phyloP scores from a whole-genome alignment of 2,329 filamentous ascomycete species.

The Colletotrichum melonis region DNA sequence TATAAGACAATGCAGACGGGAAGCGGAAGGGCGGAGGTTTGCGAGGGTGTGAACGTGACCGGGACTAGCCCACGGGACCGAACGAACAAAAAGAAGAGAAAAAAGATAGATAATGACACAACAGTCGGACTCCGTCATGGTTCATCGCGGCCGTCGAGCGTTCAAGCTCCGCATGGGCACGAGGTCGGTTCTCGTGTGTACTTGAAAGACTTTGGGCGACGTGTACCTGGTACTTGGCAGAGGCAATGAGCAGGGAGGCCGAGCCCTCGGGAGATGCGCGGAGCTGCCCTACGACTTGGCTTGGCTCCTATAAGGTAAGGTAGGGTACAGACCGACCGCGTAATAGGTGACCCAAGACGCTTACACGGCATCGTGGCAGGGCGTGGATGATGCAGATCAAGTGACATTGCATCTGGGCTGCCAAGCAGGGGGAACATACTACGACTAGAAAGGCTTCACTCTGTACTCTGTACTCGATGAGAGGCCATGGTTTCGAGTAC shows the following conservation, averaged over 20 bases:
- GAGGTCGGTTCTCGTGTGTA: not conserved
- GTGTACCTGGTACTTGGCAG: slow-evolving; percentile 21
- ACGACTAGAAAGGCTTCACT: no score
- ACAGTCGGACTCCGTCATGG: slow-evolving; percentile 9
- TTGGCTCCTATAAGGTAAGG: not conserved
- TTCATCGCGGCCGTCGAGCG: not conserved
- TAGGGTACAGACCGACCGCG: not conserved
- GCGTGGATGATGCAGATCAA: slow-evolving; percentile 6
- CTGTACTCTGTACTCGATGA: not conserved
- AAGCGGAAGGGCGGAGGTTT: not conserved
- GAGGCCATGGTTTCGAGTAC: not conserved
- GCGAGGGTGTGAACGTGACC: not conserved
- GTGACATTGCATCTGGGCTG: not conserved
- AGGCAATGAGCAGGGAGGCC: not conserved
- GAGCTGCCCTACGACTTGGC: not conserved
- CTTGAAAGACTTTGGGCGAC: not conserved
- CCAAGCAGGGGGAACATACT: not conserved
- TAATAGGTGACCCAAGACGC: slow-evolving; percentile 12
- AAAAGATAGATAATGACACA: slow-evolving; percentile 22
- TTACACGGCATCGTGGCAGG: slow-evolving; percentile 8
- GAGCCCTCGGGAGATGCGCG: not conserved
- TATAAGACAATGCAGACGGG: not conserved
- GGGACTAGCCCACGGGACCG: not conserved
- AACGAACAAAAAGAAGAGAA: slow-evolving; percentile 10
- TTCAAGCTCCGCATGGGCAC: slow-evolving; percentile 6